Base-by-base conservation (phyloP, 257 asterid genomes). In the Lantana camara region DNA sequence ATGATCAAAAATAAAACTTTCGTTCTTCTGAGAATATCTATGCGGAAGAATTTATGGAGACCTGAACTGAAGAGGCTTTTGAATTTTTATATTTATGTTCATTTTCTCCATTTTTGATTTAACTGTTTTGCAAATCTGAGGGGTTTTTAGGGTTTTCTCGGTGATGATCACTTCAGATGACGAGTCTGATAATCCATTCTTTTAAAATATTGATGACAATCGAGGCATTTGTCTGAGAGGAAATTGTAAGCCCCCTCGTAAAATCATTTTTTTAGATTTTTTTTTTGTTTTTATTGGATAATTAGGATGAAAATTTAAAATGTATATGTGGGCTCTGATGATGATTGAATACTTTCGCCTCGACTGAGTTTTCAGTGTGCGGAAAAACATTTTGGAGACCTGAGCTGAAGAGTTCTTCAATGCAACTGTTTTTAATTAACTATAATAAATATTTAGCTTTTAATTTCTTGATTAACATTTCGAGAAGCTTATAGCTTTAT, bases 171-270 rank as follows among this genome's bases (percentile, higher is more conserved):
- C n/a, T 9, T 20, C 47, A 75, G 87, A 81, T 81, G 84, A 81
- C 87, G 87, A 81, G 84, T 81, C 87, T 81, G 87, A 81, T 75
- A 73, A 69, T 81, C 83, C 87, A 77, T 81, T 81, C 84, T 27
- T 49, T 48, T 10, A 62, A 38, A 72, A 73, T 21, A 67, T 67
- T 81, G 87, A 81, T 78, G 87, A 75, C 80, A 59, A 66, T 72
- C 78, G 87, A 81, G 87, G 87, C 83, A 81, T 81, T 81, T 81
- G 86, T 81, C 83, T 75, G 86, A 81, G 86, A 81, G 83, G 75
- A 71, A 45, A 16, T 40, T 20, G 24, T 14, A 8, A 0, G 1
- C 44, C 50, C 55, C 45, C 51, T 17, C 7, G 1, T 21, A 45
- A 5, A 42, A 1, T 42, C 49, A n/a, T 20, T 42, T 42, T 2